Base-by-base conservation (phyloP, 176 grass and related monocot species). In the Carex kokanica region DNA sequence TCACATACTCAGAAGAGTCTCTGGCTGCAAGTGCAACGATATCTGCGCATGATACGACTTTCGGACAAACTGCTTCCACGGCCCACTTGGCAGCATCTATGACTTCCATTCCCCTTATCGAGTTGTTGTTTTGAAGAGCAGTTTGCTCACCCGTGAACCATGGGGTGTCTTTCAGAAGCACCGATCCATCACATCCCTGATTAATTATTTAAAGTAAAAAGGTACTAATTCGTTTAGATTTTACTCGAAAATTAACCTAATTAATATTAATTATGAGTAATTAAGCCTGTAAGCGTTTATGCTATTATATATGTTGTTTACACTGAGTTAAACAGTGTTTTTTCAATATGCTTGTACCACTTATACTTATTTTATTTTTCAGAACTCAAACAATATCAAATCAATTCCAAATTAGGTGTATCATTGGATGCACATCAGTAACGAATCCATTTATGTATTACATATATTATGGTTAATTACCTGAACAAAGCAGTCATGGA, bases 401-500 rank as follows among this genome's bases (percentile, higher is more conserved):
- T 40, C 36, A 40, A 40, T 40, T 40, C 36, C 36, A 40, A 40
- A 40, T 40, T 4, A 27, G 27, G 27, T 27, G 27, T 27, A 83
- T 63, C 32, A 15, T 15, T 0, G 17, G 54, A 56, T 6, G 54
- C 2, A 56, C 14, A 56, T 56, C 13, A 5, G 11, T 18, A 5
- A 57, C 5, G 54, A 57, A 57, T 6, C 3, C 0, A 57, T 57
- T 3, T 5, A 57, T 18, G 0, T 14, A 64, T 64, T 31, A 0
- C 15, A 31, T 13, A 41, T 6, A 65, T 17, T 7, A 34, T 16
- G 27, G 13, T 36, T 65, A 65, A 6, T 29, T 73, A 73, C 69
- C 69, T 75, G 71, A 27, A 75, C 71, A 75, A 75, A 75, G 4
- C 71, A 75, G 13, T 75, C 71, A 75, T 75, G 71, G 47, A 75